Evolutionary conservation across 345 rosid genomes (phyloP).

Genomic region (Rhodomyrtus tomentosa): DNA sequence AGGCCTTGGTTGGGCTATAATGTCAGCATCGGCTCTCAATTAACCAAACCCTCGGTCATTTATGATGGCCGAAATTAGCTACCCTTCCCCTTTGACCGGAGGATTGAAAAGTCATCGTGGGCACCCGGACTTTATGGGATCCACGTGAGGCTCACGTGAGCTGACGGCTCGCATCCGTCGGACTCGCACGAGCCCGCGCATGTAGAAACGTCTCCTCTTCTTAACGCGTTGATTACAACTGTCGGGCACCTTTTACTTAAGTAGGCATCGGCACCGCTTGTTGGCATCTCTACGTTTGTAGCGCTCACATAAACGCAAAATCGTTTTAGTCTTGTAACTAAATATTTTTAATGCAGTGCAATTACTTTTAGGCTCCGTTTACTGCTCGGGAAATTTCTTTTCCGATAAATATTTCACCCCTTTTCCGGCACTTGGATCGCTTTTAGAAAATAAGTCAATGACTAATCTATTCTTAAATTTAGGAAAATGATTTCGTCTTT

Average conservation of each 20-base stretch:
- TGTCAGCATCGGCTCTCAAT: neutral
- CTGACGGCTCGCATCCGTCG: neutral
- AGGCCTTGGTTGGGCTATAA: neutral
- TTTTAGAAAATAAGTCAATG: accelerated
- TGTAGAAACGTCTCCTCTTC: neutral
- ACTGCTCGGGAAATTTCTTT: neutral
- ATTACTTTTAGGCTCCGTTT: neutral
- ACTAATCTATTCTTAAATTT: neutral
- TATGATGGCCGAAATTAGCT: neutral
- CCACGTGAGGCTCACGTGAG: neutral
- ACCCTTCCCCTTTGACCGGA: neutral
- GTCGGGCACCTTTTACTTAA: neutral
- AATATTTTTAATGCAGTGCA: neutral
- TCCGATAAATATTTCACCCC: neutral
- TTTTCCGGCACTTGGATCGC: accelerated
- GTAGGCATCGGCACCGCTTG: accelerated
- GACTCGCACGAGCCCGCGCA: neutral
- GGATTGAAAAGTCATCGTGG: neutral
- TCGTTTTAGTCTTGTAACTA: neutral
- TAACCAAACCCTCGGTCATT: neutral
- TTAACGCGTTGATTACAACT: neutral
- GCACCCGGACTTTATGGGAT: too few relatives aligned
- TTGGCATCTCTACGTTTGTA: neutral
- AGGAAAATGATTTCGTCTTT: neutral
- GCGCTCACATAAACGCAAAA: neutral